Percentiles rank a stretch among this genome's conserved stretches.
Conservation (phyloP, 768 basidiomycete genomes). For the Amanita subjunquillea region DNA sequence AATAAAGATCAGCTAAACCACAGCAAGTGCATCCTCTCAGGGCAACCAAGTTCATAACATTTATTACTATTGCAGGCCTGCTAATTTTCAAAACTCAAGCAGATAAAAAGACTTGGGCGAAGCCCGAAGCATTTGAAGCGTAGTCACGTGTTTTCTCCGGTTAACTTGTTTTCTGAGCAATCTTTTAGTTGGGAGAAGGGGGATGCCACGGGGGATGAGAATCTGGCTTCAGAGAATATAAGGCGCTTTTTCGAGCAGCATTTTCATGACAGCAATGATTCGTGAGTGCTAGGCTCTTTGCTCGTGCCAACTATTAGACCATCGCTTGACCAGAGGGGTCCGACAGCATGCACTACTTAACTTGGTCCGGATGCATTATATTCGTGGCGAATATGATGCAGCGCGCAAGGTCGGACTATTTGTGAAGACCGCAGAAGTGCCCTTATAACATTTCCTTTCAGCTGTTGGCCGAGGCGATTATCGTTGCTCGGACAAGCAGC, state of each 20-base stretch:
- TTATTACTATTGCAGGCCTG: conserved; percentile 24
- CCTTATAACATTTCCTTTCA: conserved; percentile 15
- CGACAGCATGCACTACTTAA: conserved; percentile 76
- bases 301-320: not conserved
- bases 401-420: conserved; percentile 46
- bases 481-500: conserved; percentile 60
- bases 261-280: conserved; percentile 73
- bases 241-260: conserved; percentile 79
- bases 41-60: not conserved
- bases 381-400: conserved; percentile 55
- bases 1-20: conserved; percentile 44
- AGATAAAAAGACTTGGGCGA: conserved; percentile 60
- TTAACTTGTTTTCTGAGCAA: not conserved
- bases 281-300: conserved; percentile 35
- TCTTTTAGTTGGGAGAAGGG: conserved; percentile 55
- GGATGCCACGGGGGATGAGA: conserved; percentile 57
- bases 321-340: conserved; percentile 40
- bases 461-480: conserved; percentile 70
- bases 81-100: conserved; percentile 52
- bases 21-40: conserved; percentile 18
- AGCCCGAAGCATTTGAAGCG: conserved; percentile 48
- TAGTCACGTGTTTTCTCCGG: conserved; percentile 16
- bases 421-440: not conserved
- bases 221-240: conserved; percentile 57
- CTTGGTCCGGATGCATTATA: conserved; percentile 69